Evolutionary conservation across 2,329 filamentous ascomycete species (phyloP).

Genomic region (Huntiella moniliformis): DNA sequence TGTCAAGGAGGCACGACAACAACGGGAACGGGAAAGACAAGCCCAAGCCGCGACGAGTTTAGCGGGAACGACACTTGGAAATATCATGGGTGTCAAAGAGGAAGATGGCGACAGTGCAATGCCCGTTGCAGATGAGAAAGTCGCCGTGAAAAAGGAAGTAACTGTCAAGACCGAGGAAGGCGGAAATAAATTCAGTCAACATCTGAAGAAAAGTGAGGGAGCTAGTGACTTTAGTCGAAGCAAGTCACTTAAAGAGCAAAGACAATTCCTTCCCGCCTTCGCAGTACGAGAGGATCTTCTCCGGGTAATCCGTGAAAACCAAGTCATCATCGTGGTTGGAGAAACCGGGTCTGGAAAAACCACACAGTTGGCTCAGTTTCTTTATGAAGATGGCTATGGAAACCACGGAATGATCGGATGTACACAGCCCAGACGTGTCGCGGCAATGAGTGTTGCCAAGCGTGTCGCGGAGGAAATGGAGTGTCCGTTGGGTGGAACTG

Average conservation of each 20-base stretch:
- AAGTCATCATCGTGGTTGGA: constrained; percentile 90
- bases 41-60: constrained; percentile 88
- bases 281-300: constrained; percentile 86
- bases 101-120: constrained; percentile 78
- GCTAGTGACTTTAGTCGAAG: constrained; percentile 85
- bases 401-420: constrained; percentile 82
- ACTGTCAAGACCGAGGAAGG: not conserved
- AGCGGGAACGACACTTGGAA: constrained; percentile 79
- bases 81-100: constrained; percentile 89
- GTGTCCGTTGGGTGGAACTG: constrained; percentile 65
- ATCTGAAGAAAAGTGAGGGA: constrained; percentile 71
- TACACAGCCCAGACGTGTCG: constrained; percentile 88
- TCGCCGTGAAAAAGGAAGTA: constrained; percentile 29
- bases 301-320: constrained; percentile 84
- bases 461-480: constrained; percentile 98
- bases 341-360: constrained; percentile 97
- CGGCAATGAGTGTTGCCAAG: constrained; percentile 97
- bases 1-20: constrained; percentile 76
- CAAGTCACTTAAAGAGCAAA: constrained; percentile 77
- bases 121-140: constrained; percentile 54
- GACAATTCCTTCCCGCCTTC: constrained; percentile 87
- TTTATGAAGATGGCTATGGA: constrained; percentile 88
- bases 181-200: constrained; percentile 67
- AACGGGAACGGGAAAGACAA: constrained; percentile 82
- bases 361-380: constrained; percentile 88